Percentiles rank a stretch among this genome's conserved stretches.
Conservation (phyloP, 495 filamentous ascomycete genomes). For the Tuber magnatum region DNA sequence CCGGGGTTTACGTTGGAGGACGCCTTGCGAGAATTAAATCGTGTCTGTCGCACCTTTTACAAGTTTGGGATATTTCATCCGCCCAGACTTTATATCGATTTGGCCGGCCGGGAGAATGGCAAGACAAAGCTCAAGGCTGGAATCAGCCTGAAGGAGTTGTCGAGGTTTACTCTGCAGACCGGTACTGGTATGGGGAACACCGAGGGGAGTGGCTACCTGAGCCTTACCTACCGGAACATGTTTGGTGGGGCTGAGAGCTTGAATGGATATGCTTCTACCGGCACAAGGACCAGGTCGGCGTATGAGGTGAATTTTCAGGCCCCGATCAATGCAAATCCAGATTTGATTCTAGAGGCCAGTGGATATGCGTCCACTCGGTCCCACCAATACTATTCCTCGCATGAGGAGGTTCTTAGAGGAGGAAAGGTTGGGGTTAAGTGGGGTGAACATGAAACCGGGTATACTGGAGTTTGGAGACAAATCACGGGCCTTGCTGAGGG, state of each 20-base stretch:
- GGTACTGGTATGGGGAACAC: conserved; percentile 87
- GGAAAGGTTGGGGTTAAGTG: conserved; percentile 69
- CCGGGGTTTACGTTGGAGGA: neutral
- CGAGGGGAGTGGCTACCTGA: conserved; percentile 85
- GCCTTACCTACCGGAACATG: conserved; percentile 76
- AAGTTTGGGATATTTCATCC: neutral
- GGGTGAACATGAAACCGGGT: conserved; percentile 61
- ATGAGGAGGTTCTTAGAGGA: conserved; percentile 83
- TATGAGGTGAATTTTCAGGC: conserved; percentile 78
- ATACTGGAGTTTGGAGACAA: conserved; percentile 79
- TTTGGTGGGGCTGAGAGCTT: conserved; percentile 92
- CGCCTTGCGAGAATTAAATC: neutral
- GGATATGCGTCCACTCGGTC: conserved; percentile 66
- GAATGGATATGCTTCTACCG: conserved; percentile 67
- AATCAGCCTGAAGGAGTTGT: neutral
- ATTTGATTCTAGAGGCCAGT: conserved; percentile 66
- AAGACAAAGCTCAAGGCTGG: neutral
- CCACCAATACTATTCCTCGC: conserved; percentile 81
- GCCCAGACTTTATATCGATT: neutral
- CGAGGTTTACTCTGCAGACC: conserved; percentile 69
- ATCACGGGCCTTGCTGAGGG: conserved; percentile 64
- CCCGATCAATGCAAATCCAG: conserved; percentile 73
- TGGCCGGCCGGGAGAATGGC: neutral
- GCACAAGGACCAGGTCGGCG: conserved; percentile 79
- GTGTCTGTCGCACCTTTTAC: neutral